phyloP scores from a whole-genome alignment of 2,329 filamentous ascomycete genomes.

The Xylariaceae sp. region DNA sequence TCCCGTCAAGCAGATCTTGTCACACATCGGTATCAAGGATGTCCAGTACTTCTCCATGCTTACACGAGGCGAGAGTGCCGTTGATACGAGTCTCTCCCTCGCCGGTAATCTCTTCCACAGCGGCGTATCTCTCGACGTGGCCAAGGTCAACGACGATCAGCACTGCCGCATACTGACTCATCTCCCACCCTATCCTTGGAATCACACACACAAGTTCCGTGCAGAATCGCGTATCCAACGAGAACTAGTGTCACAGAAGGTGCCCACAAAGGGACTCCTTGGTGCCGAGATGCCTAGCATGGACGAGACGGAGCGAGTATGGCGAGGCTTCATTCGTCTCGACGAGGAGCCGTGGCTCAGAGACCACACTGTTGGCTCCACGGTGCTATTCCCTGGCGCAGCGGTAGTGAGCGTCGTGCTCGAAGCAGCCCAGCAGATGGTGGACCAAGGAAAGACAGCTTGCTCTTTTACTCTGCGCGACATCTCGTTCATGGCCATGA shows the following conservation, averaged over 20 bases:
- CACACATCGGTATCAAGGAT: not conserved
- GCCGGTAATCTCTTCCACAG: not conserved
- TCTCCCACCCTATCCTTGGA: conserved; percentile 27
- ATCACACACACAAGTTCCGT: conserved; percentile 19
- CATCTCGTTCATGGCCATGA: too few species aligned
- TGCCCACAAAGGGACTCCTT: not conserved
- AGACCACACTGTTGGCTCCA: conserved; percentile 29
- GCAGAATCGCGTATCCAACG: conserved; percentile 20
- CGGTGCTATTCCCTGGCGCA: not conserved
- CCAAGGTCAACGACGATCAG: not conserved
- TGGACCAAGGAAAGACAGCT: too few species aligned
- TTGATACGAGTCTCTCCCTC: not conserved
- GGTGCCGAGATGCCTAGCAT: conserved; percentile 8
- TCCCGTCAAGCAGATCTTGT: not conserved
- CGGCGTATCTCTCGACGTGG: not conserved
- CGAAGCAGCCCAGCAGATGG: not conserved
- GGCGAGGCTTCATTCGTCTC: conserved; percentile 32
- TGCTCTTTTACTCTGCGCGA: too few species aligned
- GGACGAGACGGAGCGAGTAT: conserved; percentile 25
- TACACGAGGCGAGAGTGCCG: not conserved
- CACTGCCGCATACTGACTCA: not conserved
- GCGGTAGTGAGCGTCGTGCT: not conserved
- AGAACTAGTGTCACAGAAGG: conserved; percentile 17
- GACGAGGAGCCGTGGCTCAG: conserved; percentile 34
- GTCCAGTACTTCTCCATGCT: not conserved